These are phyloP conservation scores for Fraxinus nigra DNA, from an alignment of 305 asterid species.

Conservation along the genomic window DNA sequence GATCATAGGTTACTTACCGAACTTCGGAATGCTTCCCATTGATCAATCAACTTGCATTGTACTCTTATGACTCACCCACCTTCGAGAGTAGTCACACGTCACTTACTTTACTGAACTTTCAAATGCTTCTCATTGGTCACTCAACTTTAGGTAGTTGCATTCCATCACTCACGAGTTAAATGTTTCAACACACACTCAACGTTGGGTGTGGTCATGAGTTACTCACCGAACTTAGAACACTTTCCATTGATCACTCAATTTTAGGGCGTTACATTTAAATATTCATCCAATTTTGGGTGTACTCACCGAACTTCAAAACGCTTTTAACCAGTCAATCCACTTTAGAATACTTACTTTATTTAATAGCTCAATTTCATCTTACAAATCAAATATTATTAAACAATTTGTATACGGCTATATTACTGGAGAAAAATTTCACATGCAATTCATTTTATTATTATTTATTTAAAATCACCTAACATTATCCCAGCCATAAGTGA, in stretches of 20 bases:
- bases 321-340: not conserved
- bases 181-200: not conserved
- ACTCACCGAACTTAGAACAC: not conserved
- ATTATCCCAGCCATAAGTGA: not conserved
- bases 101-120: too few relatives aligned
- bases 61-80: not conserved
- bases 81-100: not conserved
- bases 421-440: not conserved
- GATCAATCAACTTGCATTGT: not conserved
- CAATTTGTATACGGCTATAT: not conserved
- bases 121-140: not conserved
- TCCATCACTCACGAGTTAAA: not conserved
- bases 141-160: not conserved
- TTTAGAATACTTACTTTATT: not conserved
- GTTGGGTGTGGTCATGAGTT: not conserved
- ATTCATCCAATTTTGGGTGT: not conserved
- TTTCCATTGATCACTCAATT: not conserved
- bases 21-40: not conserved
- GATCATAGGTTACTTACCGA: not conserved
- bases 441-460: not conserved
- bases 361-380: not conserved
- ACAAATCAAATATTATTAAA: not conserved
- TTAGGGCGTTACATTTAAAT: not conserved
- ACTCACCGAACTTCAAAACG: not conserved
- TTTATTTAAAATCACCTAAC: not conserved